Conservation (phyloP, 352 stramenopile genomes). For the Phytophthora idaei region DNA sequence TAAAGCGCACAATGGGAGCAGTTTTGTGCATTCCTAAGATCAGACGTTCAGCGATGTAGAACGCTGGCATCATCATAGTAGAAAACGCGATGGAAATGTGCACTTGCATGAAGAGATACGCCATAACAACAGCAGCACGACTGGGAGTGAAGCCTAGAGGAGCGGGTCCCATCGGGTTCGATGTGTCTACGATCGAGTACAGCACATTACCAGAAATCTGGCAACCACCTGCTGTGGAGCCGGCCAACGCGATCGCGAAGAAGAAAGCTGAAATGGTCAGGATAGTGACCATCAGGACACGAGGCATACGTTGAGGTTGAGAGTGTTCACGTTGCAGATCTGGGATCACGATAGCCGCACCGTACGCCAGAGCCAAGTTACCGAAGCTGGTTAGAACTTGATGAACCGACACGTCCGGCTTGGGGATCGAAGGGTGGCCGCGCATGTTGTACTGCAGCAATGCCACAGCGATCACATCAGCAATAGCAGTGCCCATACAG, state of each 20-base stretch:
- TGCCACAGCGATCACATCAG: constrained; percentile 23
- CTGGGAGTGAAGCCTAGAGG: constrained; percentile 51
- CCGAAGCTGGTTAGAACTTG: constrained; percentile 25
- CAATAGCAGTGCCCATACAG: constrained; percentile 22
- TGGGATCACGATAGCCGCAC: constrained; percentile 18
- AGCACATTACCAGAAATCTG: constrained; percentile 25
- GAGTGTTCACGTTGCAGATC: constrained; percentile 25
- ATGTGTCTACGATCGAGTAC: constrained; percentile 24
- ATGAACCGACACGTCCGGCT: constrained; percentile 14
- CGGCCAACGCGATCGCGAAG: constrained; percentile 21
- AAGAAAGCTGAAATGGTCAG: constrained; percentile 25
- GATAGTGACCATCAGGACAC: constrained; percentile 17
- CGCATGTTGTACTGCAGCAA: constrained; percentile 26
- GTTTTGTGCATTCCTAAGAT: constrained; percentile 36
- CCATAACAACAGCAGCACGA: constrained; percentile 43
- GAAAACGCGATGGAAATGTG: constrained; percentile 54
- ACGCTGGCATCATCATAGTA: constrained; percentile 51
- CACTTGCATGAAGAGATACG: constrained; percentile 53
- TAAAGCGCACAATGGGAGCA: constrained; percentile 20
- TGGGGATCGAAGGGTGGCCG: constrained; percentile 23
- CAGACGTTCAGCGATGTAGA: constrained; percentile 41
- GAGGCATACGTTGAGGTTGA: constrained; percentile 22
- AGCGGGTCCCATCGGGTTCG: constrained; percentile 18
- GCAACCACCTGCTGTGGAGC: constrained; percentile 19
- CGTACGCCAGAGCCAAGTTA: constrained; percentile 19